phyloP scores from a whole-genome alignment of 2,329 filamentous ascomycete genomes.

The Zasmidium citrigriseum region DNA sequence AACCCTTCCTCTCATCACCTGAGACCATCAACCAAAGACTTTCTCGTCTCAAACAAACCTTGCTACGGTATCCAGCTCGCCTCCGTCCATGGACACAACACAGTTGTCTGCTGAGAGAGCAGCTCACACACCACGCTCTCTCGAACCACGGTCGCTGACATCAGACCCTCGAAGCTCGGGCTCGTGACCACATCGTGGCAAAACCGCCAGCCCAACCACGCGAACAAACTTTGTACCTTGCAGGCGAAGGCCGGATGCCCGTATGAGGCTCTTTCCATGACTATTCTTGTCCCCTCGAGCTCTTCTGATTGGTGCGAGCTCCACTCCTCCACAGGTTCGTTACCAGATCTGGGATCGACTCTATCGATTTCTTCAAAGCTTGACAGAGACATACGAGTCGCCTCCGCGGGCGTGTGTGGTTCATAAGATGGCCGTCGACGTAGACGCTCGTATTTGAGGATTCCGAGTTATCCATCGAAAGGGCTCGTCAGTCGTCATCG shows the following conservation, averaged over 20 bases:
- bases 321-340: neutral
- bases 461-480: constrained; percentile 6
- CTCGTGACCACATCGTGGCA: neutral
- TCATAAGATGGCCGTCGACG: neutral
- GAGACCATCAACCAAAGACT: neutral
- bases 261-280: constrained; percentile 3
- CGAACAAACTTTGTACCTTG: constrained; percentile 7
- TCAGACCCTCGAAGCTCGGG: neutral
- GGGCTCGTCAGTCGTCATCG: constrained; percentile 10
- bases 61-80: neutral
- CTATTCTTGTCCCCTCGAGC: constrained; percentile 5
- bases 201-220: neutral
- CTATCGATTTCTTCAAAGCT: constrained; percentile 11
- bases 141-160: neutral
- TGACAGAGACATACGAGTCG: constrained; percentile 8
- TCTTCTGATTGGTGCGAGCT: constrained; percentile 7
- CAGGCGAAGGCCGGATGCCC: constrained; percentile 5
- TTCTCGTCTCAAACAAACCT: neutral
- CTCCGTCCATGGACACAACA: neutral
- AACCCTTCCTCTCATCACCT: neutral
- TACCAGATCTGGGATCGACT: constrained; percentile 2
- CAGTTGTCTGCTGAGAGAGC: neutral
- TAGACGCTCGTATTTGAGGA: neutral
- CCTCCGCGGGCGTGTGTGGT: neutral
- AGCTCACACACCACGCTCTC: neutral